These are phyloP conservation scores for Aristolochia californica DNA, from an alignment of 164 flowering plant genomes.

Conservation along the genomic window DNA sequence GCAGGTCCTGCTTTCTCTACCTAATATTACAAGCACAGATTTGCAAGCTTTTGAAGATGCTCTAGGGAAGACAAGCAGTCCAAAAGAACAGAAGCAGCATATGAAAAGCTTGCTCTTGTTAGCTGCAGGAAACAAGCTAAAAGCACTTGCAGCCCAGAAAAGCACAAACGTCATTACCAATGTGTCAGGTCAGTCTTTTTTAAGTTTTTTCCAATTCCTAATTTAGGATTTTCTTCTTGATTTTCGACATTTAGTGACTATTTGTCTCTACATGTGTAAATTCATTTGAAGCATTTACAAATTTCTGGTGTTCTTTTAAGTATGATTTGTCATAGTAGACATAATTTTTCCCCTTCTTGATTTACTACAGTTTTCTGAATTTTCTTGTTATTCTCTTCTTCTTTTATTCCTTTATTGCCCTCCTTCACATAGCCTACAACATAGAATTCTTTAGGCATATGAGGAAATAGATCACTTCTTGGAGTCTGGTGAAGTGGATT, in stretches of 20 bases:
- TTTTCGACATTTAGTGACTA: background rate
- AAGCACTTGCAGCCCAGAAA: conserved; percentile 85
- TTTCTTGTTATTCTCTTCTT: too few relatives aligned
- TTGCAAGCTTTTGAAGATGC: conserved; percentile 84
- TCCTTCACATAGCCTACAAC: too few relatives aligned
- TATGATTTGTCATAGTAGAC: too few relatives aligned
- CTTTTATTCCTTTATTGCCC: too few relatives aligned
- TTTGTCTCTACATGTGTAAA: background rate
- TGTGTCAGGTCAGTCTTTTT: conserved; percentile 51
- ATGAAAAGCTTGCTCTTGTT: conserved; percentile 73
- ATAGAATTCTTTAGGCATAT: too few relatives aligned
- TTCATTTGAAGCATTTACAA: background rate
- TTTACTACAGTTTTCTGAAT: too few relatives aligned
- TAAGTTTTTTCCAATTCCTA: background rate
- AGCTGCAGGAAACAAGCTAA: conserved; percentile 80
- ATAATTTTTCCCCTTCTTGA: too few relatives aligned
- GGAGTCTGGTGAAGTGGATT: too few relatives aligned
- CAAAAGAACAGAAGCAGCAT: conserved; percentile 88
- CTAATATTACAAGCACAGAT: conserved; percentile 53
- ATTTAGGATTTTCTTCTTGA: background rate
- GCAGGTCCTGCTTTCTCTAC: conserved; percentile 85
- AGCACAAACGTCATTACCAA: conserved; percentile 75
- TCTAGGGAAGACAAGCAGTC: conserved; percentile 69
- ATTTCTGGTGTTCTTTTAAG: too few relatives aligned
- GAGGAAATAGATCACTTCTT: too few relatives aligned